phyloP scores from a whole-genome alignment of 148 eudicot genomes.

The Oxyria digyna region DNA sequence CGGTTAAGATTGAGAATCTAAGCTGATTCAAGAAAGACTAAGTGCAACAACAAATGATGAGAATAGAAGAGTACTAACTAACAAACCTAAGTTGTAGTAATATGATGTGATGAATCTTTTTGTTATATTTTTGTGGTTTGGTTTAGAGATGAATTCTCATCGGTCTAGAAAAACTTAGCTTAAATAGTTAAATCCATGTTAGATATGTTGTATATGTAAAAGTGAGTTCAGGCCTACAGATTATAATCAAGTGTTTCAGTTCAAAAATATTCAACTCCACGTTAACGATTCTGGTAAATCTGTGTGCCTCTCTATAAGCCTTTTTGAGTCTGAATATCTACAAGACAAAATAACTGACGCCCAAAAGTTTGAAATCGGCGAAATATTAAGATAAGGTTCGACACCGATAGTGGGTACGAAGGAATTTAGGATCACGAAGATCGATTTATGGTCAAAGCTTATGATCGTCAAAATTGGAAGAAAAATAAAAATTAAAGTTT shows the following conservation, averaged over 20 bases:
- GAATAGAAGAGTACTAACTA: background rate
- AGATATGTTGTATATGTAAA: background rate
- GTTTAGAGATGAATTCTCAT: background rate
- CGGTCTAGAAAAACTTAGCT: background rate
- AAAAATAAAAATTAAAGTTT: background rate
- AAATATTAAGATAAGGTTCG: too few species aligned
- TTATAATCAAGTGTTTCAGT: background rate
- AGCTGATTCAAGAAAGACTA: background rate
- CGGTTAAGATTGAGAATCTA: background rate
- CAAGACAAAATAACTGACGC: too few species aligned
- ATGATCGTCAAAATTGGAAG: background rate
- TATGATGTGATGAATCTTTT: background rate
- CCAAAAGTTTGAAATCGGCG: too few species aligned
- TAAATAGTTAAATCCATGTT: background rate
- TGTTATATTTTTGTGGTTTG: background rate
- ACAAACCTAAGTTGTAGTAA: background rate
- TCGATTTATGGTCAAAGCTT: too few species aligned
- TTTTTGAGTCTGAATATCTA: too few species aligned
- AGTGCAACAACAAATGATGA: background rate
- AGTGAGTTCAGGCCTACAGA: background rate
- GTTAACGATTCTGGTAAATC: too few species aligned
- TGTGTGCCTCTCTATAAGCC: too few species aligned
- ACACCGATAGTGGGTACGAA: too few species aligned
- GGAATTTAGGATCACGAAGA: too few species aligned
- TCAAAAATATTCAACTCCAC: background rate